These are phyloP conservation scores for Podaxis pistillaris DNA, from an alignment of 768 basidiomycete genomes.

Conservation along the genomic window DNA sequence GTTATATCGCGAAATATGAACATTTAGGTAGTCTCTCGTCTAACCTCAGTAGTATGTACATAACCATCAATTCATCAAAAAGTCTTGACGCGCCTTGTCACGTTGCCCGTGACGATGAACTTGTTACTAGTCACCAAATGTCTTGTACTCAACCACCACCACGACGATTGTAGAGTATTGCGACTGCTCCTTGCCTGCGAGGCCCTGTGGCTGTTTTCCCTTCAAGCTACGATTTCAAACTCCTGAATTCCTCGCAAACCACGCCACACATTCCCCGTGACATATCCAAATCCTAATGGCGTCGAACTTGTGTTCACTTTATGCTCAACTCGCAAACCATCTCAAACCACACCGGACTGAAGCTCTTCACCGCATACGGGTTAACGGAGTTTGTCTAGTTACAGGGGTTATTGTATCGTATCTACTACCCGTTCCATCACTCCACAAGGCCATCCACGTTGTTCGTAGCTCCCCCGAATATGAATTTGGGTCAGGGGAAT, in stretches of 20 bases:
- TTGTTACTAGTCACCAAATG: too few species aligned
- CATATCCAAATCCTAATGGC: neutral
- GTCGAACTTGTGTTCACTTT: constrained; percentile 1
- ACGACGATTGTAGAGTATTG: too few species aligned
- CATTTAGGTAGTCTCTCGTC: too few species aligned
- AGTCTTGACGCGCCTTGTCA: too few species aligned
- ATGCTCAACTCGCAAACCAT: constrained; percentile 24
- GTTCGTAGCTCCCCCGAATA: constrained; percentile 24
- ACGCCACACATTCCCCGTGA: neutral
- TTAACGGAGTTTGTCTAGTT: constrained; percentile 36
- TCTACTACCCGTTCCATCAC: constrained; percentile 38
- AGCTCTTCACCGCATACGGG: constrained; percentile 41
- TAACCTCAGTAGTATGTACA: too few species aligned
- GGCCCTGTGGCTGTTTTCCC: neutral
- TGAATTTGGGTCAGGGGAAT: constrained; percentile 32
- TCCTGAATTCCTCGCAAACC: neutral
- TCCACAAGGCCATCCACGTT: constrained; percentile 31
- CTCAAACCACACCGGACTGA: constrained; percentile 46
- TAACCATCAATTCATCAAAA: too few species aligned
- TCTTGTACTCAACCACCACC: too few species aligned
- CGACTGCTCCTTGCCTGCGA: neutral
- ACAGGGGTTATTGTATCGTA: constrained; percentile 33
- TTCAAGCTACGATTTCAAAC: neutral
- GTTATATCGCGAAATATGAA: too few species aligned
- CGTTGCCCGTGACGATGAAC: too few species aligned